phyloP scores from a whole-genome alignment of 805 yeast species.

The Wickerhamomyces rabaulensis region DNA sequence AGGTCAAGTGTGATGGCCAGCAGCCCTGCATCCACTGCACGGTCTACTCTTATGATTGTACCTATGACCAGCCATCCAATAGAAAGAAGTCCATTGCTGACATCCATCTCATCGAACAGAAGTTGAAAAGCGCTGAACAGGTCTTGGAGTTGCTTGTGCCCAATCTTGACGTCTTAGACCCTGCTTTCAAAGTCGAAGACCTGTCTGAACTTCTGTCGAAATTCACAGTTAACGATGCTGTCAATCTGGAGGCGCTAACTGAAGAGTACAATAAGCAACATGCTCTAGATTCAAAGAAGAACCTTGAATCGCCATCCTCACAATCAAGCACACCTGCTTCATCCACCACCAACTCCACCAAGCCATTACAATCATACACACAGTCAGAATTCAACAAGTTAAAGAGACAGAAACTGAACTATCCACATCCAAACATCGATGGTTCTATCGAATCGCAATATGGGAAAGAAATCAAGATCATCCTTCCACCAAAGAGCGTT shows the following conservation, averaged over 20 bases:
- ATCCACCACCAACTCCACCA: neutral
- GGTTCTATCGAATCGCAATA: constrained; percentile 33
- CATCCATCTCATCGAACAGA: constrained; percentile 28
- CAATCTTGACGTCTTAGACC: constrained; percentile 30
- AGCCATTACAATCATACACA: neutral
- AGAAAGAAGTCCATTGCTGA: constrained; percentile 37
- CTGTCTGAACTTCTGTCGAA: constrained; percentile 16
- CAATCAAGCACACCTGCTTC: neutral
- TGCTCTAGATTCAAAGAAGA: neutral
- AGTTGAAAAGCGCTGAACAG: constrained; percentile 30
- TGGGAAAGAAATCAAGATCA: constrained; percentile 49
- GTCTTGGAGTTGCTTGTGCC: constrained; percentile 33
- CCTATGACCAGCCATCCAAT: constrained; percentile 59
- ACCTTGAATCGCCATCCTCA: neutral
- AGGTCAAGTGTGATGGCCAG: constrained; percentile 75
- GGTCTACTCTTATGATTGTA: constrained; percentile 74
- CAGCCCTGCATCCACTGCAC: constrained; percentile 80
- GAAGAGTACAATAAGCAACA: constrained; percentile 12
- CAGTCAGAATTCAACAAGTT: neutral
- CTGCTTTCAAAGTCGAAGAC: constrained; percentile 24
- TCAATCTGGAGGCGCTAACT: constrained; percentile 5
- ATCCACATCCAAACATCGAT: constrained; percentile 29
- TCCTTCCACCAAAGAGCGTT: constrained; percentile 68
- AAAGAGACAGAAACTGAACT: constrained; percentile 14
- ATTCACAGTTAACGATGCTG: neutral